Evolutionary conservation across 805 yeast species (phyloP).

Genomic region (Hanseniaspora pseudoguilliermondii): DNA sequence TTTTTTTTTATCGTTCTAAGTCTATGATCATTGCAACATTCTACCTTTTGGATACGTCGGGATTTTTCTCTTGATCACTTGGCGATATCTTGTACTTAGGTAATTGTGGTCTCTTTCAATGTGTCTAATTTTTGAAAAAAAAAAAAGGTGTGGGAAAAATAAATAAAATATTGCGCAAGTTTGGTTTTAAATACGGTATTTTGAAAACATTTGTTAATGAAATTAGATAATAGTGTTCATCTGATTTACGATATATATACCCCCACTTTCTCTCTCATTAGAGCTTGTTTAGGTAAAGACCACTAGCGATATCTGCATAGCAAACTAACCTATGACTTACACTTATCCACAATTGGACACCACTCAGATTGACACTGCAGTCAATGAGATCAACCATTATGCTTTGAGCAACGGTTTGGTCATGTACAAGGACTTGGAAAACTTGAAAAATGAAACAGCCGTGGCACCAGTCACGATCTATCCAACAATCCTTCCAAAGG

Average conservation of each 20-base stretch:
- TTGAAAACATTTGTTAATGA: too few species aligned
- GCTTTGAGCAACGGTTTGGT: constrained; percentile 64
- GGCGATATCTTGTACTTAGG: too few species aligned
- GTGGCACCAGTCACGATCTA: constrained; percentile 80
- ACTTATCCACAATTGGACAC: constrained; percentile 22
- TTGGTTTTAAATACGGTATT: too few species aligned
- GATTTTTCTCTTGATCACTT: too few species aligned
- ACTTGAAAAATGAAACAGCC: constrained; percentile 36
- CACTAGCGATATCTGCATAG: not conserved
- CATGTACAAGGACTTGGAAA: constrained; percentile 46
- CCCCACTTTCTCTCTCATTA: too few species aligned
- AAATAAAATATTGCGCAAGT: too few species aligned
- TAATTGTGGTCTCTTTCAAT: not conserved
- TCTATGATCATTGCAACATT: too few species aligned
- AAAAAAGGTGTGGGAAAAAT: too few species aligned
- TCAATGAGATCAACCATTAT: constrained; percentile 50
- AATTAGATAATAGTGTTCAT: too few species aligned
- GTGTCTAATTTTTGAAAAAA: not conserved
- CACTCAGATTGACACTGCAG: constrained; percentile 27
- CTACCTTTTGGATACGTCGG: not conserved
- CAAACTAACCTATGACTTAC: not conserved
- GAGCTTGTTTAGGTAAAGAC: too few species aligned
- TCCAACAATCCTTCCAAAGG: constrained; percentile 77
- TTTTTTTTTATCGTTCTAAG: not conserved
- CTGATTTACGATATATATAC: too few species aligned